phyloP scores from a whole-genome alignment of 495 filamentous ascomycete genomes.

The Glutinoglossum americanum region DNA sequence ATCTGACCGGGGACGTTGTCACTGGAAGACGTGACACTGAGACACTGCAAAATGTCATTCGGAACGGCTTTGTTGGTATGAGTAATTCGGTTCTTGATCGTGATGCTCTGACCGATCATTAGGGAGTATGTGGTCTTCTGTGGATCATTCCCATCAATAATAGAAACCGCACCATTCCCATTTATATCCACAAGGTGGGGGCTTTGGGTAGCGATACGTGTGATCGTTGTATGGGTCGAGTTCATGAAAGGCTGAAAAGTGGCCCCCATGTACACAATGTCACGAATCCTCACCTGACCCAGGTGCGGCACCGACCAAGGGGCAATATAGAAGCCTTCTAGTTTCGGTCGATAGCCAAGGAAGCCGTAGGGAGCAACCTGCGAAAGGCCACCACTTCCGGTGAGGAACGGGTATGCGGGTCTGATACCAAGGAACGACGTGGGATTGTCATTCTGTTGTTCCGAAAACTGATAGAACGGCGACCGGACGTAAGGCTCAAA shows the following conservation, averaged over 20 bases:
- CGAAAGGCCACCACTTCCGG: slow-evolving; percentile 40
- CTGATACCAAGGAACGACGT: slow-evolving; percentile 42
- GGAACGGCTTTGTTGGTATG: slow-evolving; percentile 20
- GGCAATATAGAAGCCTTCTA: slow-evolving; percentile 33
- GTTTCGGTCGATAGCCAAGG: slow-evolving; percentile 32
- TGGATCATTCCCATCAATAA: slow-evolving; percentile 9
- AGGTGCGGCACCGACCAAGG: slow-evolving; percentile 41
- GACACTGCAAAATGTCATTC: slow-evolving; percentile 49
- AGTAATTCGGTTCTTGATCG: slow-evolving; percentile 35
- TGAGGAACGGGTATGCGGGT: slow-evolving; percentile 46
- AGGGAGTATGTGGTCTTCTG: slow-evolving; percentile 21
- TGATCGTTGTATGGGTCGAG: slow-evolving; percentile 40
- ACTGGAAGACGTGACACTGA: slow-evolving; percentile 25
- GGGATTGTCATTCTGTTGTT: slow-evolving; percentile 47
- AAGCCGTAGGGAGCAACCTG: slow-evolving; percentile 40
- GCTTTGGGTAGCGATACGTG: slow-evolving; percentile 23
- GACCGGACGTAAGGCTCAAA: slow-evolving; percentile 30
- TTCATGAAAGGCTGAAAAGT: slow-evolving; percentile 41
- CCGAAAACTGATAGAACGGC: slow-evolving; percentile 40
- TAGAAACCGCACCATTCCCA: slow-evolving; percentile 12
- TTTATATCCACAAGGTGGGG: slow-evolving; percentile 31
- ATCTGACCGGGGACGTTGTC: slow-evolving; percentile 45
- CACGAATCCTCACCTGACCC: slow-evolving; percentile 36
- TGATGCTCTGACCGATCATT: slow-evolving; percentile 26
- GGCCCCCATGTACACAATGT: slow-evolving; percentile 48